Evolutionary conservation across 352 stramenopile species (phyloP), one percentile per base, ranked within the genome.

Genomic region (Phytophthora cactorum): DNA sequence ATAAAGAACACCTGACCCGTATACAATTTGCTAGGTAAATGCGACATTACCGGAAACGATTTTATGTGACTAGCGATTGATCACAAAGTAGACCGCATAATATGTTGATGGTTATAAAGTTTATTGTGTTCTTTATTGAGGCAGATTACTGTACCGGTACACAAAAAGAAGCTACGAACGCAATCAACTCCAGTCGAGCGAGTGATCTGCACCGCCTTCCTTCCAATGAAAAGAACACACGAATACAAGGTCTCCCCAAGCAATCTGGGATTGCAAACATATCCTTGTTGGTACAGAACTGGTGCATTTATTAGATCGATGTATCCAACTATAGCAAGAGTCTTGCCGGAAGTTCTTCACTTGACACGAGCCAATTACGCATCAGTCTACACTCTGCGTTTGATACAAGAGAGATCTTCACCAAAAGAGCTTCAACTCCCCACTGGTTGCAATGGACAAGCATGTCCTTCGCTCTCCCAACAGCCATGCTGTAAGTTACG

Each of bases 131-230:
- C 17, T 22, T 22, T 22, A 22, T 22, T 22, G 17, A 22, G 17
- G 17, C 17, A 22, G 17, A 22, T 22, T 22, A 22, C 17, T 22
- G 22, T 22, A 22, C 22, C 22, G 22, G 22, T 22, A 22, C 22
- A 22, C 22, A 22, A 34, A n/a, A 52, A 52, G 45, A 17, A 28
- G 15, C 28, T 54, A 41, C 25, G 2, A 54, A 27, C 29, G 47
- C 50, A 57, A 45, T 57, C 50, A 46, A 22, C 36, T 43, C 36
- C 12, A 43, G 36, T 43, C 12, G 36, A 43, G 36, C 14, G 12
- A n/a, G 10, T 14, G 54, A 61, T 62, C 36, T 62, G 54, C 54
- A 52, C 6, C 3, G 41, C n/a, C 17, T 52, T 52, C 54, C 52
- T 59, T 49, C 32, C 52, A 32, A 58, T 49, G 36, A 17, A 39